These are phyloP conservation scores for Lepraria neglecta DNA, from an alignment of 495 filamentous ascomycete species.

Conservation along the genomic window DNA sequence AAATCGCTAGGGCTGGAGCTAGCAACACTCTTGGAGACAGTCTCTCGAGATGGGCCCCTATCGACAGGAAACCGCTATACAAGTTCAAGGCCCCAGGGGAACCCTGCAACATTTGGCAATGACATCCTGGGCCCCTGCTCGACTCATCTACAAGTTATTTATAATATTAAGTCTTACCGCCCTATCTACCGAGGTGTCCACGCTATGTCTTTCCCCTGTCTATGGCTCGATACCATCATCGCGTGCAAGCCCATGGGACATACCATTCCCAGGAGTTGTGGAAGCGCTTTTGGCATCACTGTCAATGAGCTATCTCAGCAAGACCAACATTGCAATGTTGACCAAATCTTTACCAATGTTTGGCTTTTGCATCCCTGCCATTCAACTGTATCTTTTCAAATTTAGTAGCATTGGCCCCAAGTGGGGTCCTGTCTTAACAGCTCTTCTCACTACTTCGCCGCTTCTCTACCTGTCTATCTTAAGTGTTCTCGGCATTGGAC, in stretches of 20 bases:
- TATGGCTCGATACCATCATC: constrained; percentile 67
- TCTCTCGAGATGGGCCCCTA: not conserved
- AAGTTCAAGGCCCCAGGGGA: not conserved
- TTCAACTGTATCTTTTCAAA: constrained; percentile 62
- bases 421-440: constrained; percentile 68
- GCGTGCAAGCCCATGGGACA: not conserved
- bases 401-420: constrained; percentile 61
- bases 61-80: not conserved
- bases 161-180: constrained; percentile 51
- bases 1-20: no score
- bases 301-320: constrained; percentile 45
- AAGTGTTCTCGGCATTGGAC: constrained; percentile 56
- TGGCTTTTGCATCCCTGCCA: constrained; percentile 50
- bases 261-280: not conserved
- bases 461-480: constrained; percentile 62
- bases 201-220: constrained; percentile 51
- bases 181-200: constrained; percentile 64
- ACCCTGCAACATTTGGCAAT: not conserved
- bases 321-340: not conserved
- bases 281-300: constrained; percentile 29
- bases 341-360: constrained; percentile 51
- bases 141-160: not conserved
- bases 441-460: constrained; percentile 64
- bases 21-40: not conserved
- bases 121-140: not conserved